A percentile compares a stretch with the other conserved stretches of the same genome.
Evolutionary conservation across 2,329 filamentous ascomycete species (phyloP).

Genomic region (Aspergillus awamori): DNA sequence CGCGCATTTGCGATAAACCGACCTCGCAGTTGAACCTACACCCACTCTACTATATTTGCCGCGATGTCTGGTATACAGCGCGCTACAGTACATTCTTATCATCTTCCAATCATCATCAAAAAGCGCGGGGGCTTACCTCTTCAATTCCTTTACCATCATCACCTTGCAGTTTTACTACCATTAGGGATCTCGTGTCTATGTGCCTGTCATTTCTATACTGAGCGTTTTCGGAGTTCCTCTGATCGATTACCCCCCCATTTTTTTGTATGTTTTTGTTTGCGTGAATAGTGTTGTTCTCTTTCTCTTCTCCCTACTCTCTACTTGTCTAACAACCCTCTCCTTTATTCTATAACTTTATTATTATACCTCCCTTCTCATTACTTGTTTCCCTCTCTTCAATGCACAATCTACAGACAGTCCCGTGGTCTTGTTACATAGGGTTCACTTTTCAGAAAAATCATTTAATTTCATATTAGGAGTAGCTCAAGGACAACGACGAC

Average conservation of each 20-base stretch:
- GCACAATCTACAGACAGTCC: constrained; percentile 7
- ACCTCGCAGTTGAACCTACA: not conserved
- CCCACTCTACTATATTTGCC: not conserved
- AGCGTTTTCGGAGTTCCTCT: constrained; percentile 17
- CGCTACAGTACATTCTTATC: constrained; percentile 8
- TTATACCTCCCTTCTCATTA: not conserved
- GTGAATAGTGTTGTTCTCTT: not conserved
- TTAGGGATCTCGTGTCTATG: not conserved
- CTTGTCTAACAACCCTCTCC: not conserved
- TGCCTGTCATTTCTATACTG: constrained; percentile 18
- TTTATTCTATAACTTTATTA: not conserved
- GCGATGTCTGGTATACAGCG: not conserved
- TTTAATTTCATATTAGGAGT: too few relatives aligned
- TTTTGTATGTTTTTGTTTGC: not conserved
- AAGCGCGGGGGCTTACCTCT: not conserved
- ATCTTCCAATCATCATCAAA: not conserved
- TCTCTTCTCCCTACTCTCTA: not conserved
- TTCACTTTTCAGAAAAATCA: not conserved
- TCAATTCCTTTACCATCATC: not conserved
- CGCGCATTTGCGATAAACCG: constrained; percentile 1
- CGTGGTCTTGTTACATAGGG: constrained; percentile 18
- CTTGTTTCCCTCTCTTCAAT: not conserved
- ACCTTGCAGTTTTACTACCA: not conserved
- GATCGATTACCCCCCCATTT: constrained; percentile 13
- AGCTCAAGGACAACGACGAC: too few relatives aligned